Conservation (phyloP, 345 rosid genomes). For the Trapa incisa region DNA sequence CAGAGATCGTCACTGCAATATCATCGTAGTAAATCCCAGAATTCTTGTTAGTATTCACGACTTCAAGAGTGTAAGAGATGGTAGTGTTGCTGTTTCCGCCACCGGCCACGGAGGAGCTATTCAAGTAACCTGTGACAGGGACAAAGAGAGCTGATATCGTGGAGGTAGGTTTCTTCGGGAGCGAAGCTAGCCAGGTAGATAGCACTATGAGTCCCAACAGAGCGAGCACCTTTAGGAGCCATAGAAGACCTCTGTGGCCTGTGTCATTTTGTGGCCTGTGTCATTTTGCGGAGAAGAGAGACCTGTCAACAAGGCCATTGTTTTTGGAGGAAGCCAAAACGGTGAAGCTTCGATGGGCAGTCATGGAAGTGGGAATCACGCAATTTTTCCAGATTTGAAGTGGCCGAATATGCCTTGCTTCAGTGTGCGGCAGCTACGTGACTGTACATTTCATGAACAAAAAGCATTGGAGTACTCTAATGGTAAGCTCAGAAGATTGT, state of each 20-base stretch:
- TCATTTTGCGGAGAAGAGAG: not conserved
- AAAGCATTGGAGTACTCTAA: too few relatives aligned
- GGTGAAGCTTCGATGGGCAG: not conserved
- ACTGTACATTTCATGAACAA: too few relatives aligned
- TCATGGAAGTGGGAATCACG: too few relatives aligned
- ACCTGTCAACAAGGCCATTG: not conserved
- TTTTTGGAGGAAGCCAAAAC: not conserved
- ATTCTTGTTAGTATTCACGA: slow-evolving; percentile 27
- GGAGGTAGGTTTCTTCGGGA: slow-evolving; percentile 21
- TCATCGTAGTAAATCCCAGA: slow-evolving; percentile 27
- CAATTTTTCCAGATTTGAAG: too few relatives aligned
- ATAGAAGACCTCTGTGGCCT: not conserved
- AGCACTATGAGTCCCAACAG: slow-evolving; percentile 26
- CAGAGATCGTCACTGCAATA: slow-evolving; percentile 15
- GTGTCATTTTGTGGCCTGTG: not conserved
- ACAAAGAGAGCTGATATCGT: slow-evolving; percentile 17
- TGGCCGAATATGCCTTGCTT: too few relatives aligned
- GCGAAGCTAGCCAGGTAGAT: slow-evolving; percentile 22
- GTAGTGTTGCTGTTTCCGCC: not conserved
- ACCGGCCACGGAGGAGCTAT: not conserved
- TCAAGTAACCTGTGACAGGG: slow-evolving; percentile 6
- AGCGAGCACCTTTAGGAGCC: slow-evolving; percentile 23
- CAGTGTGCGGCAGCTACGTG: too few relatives aligned
- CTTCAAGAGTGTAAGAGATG: slow-evolving; percentile 19
- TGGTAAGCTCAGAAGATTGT: too few relatives aligned